Base-by-base conservation (phyloP, 179 eudicot genomes). In the Gypsophila paniculata region DNA sequence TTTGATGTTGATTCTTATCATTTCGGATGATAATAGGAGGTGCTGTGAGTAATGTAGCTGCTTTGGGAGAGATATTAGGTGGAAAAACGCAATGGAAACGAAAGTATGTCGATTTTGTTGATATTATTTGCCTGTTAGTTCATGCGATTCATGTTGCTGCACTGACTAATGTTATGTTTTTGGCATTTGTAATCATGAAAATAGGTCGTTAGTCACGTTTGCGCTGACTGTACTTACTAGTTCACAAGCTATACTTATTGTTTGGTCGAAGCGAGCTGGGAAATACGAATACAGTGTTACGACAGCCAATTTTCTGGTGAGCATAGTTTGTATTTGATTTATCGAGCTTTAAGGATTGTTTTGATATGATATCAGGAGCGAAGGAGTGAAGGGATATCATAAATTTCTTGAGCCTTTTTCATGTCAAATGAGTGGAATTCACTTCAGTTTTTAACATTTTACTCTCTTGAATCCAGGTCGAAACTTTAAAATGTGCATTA, bases 231-330 rank as follows among this genome's bases (percentile, higher is more conserved):
- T 94, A 77, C 96, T 94, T 52, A 94, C 99, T 49, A 94, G 97
- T 72, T 94, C 99, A 53, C 99, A 94, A 85, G 92, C 96, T 70
- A 94, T 94, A 80, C 91, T 94, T 44, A 94, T 94, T 73, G 96
- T 91, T 52, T 94, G 99, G 99, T 94, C 99, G 15, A 94, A 94
- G 83, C 83, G 99, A 83, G 99, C 99, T 65, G 99, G 99, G 67
- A 94, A 88, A 74, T 94, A 91, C 49, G 99, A 94, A 77, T 94
- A 94, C 75, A 89, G 97, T 78, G 99, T 94, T 55, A 94, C 99
- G 0, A 94, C 99, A 38, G 99, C 97, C 15, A 94, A 94, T 80
- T 94, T 94, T 78, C 75, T 90, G 99, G 99, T 94, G 81, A 90
- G 88, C 22, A 46, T 52, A 49, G 52, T 14, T 6, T 53, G 25